Conservation (phyloP, 495 filamentous ascomycete species). For the Penicillium antarcticum region DNA sequence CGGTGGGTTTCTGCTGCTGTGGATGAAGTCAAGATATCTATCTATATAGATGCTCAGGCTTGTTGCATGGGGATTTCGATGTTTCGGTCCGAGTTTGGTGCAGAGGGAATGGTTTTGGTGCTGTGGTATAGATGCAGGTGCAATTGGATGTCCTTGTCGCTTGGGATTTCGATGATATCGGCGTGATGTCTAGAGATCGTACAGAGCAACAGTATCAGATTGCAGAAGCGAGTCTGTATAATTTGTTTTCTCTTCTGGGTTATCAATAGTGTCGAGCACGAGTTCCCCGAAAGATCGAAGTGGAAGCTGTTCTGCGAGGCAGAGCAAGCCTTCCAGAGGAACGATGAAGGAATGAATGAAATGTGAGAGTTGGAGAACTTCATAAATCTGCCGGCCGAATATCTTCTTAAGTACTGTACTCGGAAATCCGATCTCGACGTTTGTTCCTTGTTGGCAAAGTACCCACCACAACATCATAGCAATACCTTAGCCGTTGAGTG, state of each 20-base stretch:
- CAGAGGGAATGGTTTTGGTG: background rate
- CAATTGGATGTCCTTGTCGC: background rate
- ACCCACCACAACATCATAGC: background rate
- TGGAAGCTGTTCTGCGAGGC: background rate
- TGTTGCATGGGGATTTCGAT: conserved; percentile 2
- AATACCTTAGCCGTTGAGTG: background rate
- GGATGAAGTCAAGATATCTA: background rate
- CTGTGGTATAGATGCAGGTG: background rate
- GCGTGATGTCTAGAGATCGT: background rate
- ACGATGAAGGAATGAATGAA: no score
- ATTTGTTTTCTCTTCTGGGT: conserved; percentile 1
- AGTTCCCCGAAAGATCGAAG: background rate
- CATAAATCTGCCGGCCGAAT: no score
- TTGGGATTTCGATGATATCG: background rate
- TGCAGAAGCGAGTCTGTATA: conserved; percentile 9
- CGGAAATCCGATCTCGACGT: background rate
- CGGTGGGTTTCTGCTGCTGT: background rate
- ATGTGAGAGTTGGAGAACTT: no score
- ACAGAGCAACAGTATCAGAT: background rate
- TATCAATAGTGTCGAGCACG: background rate
- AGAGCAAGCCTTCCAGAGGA: no score
- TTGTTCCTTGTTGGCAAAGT: background rate
- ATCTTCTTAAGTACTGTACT: no score
- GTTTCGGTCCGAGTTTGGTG: no score
- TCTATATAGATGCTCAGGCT: background rate